phyloP scores from a whole-genome alignment of 1,284 basidiomycete genomes.

The Mrakiaceae sp. region DNA sequence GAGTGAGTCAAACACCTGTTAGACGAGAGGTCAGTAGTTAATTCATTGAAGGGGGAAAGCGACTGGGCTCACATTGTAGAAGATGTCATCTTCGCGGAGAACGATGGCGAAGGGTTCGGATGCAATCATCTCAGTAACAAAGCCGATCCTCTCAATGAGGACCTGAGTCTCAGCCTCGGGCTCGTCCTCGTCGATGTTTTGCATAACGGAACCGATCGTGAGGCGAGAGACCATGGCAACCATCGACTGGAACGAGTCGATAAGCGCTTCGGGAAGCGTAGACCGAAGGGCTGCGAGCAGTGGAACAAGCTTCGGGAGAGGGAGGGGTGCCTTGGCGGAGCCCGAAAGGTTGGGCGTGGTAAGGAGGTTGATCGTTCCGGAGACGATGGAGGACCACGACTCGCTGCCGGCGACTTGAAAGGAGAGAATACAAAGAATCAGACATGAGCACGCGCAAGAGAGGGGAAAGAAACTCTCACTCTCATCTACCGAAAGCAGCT shows the following conservation, averaged over 20 bases:
- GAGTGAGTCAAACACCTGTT: slow-evolving; percentile 7
- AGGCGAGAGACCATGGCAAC: slow-evolving; percentile 27
- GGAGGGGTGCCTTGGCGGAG: background rate
- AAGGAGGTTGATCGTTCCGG: background rate
- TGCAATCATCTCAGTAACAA: slow-evolving; percentile 5
- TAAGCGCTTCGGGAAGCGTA: slow-evolving; percentile 42
- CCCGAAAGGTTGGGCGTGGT: background rate
- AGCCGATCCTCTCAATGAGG: background rate
- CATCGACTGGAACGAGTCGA: slow-evolving; percentile 45
- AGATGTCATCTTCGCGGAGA: slow-evolving; percentile 10
- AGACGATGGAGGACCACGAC: background rate
- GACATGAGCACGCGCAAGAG: background rate
- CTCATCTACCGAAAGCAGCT: slow-evolving; percentile 37
- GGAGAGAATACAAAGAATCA: background rate
- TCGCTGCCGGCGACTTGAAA: background rate
- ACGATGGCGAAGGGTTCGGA: background rate
- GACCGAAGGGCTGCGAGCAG: slow-evolving; percentile 41
- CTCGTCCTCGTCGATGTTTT: slow-evolving; percentile 1
- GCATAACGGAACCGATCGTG: background rate
- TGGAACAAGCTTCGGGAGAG: slow-evolving; percentile 37
- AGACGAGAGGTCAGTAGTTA: background rate
- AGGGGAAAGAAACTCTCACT: slow-evolving; percentile 31
- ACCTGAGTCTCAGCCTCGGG: slow-evolving; percentile 1
- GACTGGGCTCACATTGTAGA: background rate
- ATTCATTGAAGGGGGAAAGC: background rate